Base-by-base conservation (phyloP, 768 basidiomycete species). In the Clavulina sp. region DNA sequence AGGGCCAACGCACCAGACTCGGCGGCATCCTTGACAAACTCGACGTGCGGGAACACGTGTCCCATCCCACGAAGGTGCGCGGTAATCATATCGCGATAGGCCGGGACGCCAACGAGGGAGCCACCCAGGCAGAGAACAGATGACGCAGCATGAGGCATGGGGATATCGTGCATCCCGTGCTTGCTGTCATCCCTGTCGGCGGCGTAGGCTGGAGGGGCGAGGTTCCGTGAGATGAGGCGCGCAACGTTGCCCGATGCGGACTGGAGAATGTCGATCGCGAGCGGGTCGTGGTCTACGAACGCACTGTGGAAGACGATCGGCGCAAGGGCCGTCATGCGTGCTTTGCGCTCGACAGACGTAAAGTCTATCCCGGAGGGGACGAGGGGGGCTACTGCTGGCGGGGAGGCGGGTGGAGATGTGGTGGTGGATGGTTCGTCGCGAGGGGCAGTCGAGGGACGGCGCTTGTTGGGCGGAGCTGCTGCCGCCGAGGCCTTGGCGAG, bases 281-380 rank as follows among this genome's bases (percentile, higher is more conserved):
- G 69, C 34, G 73, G 67, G 58, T 88, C 84, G 16, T 63, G 62
- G 43, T 81, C 72, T 38, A 32, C 23, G 64, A 86, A 84, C 4
- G 83, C 84, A 1, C 81, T 76, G 2, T 71, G 65, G 60, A 89
- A 88, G n/a, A 87, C 81, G 41, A 85, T 63, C 2, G 84, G 84
- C 3, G 78, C 68, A 18, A 87, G 76, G 32, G 75, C 72, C 2
- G 84, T 84, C 9, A 88, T 68, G 1, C 85, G 76, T 58, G 80
- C 80, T 66, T 89, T 84, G 54, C 79, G 73, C 4, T 73, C 63
- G 38, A 73, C 9, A 4, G 23, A 21, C n/a, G n/a, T n/a, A n/a
- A n/a, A n/a, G n/a, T n/a, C n/a, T n/a, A n/a, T n/a, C n/a, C n/a
- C n/a, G n/a, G n/a, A 6, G 52, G 51, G 34, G 41, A 56, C 9